A percentile compares a stretch with the other conserved stretches of the same genome.
phyloP scores from a whole-genome alignment of 768 basidiomycete genomes.

The Phaffia tasmanica region DNA sequence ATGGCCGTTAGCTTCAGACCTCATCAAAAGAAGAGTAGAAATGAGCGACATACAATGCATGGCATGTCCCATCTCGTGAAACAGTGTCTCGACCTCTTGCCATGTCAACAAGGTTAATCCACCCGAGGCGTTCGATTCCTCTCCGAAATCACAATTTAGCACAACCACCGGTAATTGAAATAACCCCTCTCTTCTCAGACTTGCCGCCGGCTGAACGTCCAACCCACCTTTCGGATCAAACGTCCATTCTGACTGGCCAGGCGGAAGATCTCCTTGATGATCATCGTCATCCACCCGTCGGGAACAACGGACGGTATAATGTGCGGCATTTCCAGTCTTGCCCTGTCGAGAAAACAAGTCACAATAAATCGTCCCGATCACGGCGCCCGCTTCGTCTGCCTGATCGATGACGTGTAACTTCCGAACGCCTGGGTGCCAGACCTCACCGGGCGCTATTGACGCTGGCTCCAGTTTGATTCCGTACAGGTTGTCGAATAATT shows the following conservation, averaged over 20 bases:
- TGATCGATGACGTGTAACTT: constrained; percentile 82
- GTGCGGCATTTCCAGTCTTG: constrained; percentile 84
- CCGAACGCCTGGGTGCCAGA: constrained; percentile 77
- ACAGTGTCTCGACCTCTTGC: constrained; percentile 87
- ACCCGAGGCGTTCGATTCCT: constrained; percentile 48
- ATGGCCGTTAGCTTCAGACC: constrained; percentile 9
- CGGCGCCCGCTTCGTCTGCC: constrained; percentile 44
- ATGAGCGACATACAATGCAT: constrained; percentile 69
- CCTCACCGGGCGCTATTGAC: constrained; percentile 60
- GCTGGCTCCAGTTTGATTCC: constrained; percentile 67
- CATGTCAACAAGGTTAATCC: constrained; percentile 70
- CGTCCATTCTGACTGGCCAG: constrained; percentile 13
- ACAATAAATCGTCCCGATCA: constrained; percentile 89
- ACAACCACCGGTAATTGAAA: constrained; percentile 89
- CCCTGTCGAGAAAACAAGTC: constrained; percentile 76
- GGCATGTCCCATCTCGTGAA: constrained; percentile 99
- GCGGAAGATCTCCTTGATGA: constrained; percentile 50
- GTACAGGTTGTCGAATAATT: constrained; percentile 74
- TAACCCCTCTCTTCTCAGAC: constrained; percentile 52
- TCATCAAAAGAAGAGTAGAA: constrained; percentile 9
- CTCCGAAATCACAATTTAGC: constrained; percentile 68
- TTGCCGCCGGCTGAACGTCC: constrained; percentile 43
- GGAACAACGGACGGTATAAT: constrained; percentile 94
- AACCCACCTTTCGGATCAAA: constrained; percentile 25
- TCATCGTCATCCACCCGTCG: constrained; percentile 87